Evolutionary conservation across 2,329 filamentous ascomycete species (phyloP), one percentile per base, ranked within the genome.

Genomic region (Coniochaeta sp.): DNA sequence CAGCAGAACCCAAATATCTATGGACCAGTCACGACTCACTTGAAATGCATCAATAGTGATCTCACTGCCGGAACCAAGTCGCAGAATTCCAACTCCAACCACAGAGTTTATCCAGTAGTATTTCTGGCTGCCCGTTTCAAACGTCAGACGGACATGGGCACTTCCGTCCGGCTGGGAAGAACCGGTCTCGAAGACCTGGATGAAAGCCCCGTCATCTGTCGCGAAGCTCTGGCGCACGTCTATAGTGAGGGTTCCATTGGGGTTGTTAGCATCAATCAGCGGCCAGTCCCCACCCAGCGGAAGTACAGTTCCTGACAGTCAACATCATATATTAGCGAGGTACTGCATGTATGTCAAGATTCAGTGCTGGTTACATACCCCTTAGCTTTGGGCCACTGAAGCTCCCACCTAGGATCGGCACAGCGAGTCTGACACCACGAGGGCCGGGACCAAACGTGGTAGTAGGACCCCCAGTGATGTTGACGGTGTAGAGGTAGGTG

Each of bases 181-280:
- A 2, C 63, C 64, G 5, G 63, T 62, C 59, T 65, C 61, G 19
- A 60, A 64, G 6, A 65, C 60, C 54, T 64, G 64, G 57, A 64
- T 65, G 58, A 57, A 52, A 1, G 59, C 62, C 3, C 64, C 62
- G 47, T 63, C 64, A 52, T 64, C 64, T 10, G 64, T 64, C 58
- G 60, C 55, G 55, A 64, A 63, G 14, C 61, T 65, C 55, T 65
- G 64, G 16, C 62, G 61, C n/a, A 65, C 64, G 26, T 65, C 63
- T 22, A 47, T 40, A 5, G 57, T 62, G 17, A 65, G 24, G 26
- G 60, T 63, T 8, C 58, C 60, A n/a, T 44, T 54, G 50, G 24
- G 24, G 50, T 54, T 54, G 28, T 61, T 61, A 26, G 55, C 52
- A 28, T 64, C 63, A 26, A 59, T 34, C 14, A 65, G 54, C 14